These are phyloP conservation scores for Gnomoniopsis smithogilvyi DNA, from an alignment of 2,329 filamentous ascomycete genomes.

Conservation along the genomic window DNA sequence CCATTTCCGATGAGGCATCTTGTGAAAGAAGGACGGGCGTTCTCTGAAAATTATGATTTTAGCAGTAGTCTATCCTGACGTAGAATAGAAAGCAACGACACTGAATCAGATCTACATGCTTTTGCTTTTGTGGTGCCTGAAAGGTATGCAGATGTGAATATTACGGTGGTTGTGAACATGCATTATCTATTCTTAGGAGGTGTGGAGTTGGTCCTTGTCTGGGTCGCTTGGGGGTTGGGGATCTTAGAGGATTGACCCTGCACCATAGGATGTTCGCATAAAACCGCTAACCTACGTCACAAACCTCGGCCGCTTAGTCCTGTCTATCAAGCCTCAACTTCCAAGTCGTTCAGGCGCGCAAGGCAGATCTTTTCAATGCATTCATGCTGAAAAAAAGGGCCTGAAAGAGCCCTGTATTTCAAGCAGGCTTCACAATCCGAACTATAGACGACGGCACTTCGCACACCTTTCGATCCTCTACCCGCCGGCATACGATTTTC, in stretches of 20 bases:
- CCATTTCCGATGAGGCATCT: too few relatives aligned
- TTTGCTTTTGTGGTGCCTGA: neutral
- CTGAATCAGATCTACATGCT: neutral
- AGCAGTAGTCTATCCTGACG: neutral
- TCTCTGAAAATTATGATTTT: too few relatives aligned
- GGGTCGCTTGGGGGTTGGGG: neutral
- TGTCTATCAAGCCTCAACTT: neutral
- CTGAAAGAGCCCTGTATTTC: neutral
- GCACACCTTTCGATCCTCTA: neutral
- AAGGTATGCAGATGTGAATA: neutral
- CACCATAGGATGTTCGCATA: neutral
- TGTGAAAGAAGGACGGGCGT: too few relatives aligned
- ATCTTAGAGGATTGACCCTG: neutral
- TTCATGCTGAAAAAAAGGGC: neutral
- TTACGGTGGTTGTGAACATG: neutral
- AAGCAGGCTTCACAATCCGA: neutral
- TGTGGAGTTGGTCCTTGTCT: neutral
- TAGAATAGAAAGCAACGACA: neutral
- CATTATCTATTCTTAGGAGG: neutral
- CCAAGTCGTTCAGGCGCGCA: neutral
- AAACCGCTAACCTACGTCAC: conserved; percentile 2
- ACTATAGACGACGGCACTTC: neutral
- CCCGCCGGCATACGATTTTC: neutral
- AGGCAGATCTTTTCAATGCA: neutral
- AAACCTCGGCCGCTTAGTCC: neutral